Base-by-base conservation (phyloP, 768 basidiomycete genomes). In the Auriscalpium orientale region DNA sequence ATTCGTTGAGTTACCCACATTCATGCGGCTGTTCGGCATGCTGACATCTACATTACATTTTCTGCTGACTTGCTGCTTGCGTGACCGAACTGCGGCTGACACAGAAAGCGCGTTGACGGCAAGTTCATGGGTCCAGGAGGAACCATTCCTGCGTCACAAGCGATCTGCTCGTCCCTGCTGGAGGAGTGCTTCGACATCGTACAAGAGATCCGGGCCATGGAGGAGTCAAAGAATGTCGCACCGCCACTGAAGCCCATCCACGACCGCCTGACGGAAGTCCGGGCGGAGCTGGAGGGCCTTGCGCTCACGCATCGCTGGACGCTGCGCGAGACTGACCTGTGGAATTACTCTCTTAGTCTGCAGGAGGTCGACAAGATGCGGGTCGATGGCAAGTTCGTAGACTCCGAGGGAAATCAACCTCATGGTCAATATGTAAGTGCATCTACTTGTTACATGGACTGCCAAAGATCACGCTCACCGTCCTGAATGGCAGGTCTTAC, bases 311-410 rank as follows among this genome's bases (percentile, higher is more conserved):
- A 95, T 68, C 85, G 97, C 37, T 99, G 97, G 97, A 98, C 87
- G 58, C 74, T 99, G 54, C 79, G 95, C 45, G 97, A 99, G 76
- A 92, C 91, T 1, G 93, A 95, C 64, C 74, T 95, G 20, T 93
- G 83, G 79, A 98, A 92, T 71, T 98, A 95, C 71, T 91, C 91
- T 20, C 76, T 93, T 53, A 91, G 91, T 68, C 73, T 99, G 58
- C 87, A 94, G 65, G 95, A 98, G 70, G 95, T 99, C 43, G 97
- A 99, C 71, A 87, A 89, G 71, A 93, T 98, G 93, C 76, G 97
- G 21, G 83, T 98, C 7, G 93, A 98, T 59, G 97, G 97, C 55
- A 95, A 97, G 72, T 99, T 98, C 66, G 86, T 95, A 7, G 95
- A 98, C 66, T 79, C 87, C 0, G 94, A 98, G 43, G 97, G 95